phyloP scores from a whole-genome alignment of 2,329 filamentous ascomycete species.

The Zymoseptoria brevis region DNA sequence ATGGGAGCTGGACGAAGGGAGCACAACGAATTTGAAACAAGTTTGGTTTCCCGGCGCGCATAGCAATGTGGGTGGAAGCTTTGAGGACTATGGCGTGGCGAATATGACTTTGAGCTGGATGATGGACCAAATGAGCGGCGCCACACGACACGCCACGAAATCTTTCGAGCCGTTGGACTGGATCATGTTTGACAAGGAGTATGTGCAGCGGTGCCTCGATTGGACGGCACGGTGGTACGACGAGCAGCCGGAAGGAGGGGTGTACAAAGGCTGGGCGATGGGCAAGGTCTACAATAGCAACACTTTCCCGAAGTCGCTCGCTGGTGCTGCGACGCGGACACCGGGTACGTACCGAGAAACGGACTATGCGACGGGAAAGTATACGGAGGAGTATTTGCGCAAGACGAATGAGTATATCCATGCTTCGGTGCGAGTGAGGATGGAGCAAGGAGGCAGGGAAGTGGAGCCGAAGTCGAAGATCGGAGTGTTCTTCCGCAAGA shows the following conservation, averaged over 20 bases:
- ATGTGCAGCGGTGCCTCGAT: slow-evolving; percentile 23
- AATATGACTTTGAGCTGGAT: slow-evolving; percentile 35
- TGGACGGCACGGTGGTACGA: slow-evolving; percentile 20
- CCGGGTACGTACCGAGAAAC: slow-evolving; percentile 28
- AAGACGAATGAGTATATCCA: slow-evolving; percentile 31
- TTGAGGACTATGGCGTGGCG: slow-evolving; percentile 25
- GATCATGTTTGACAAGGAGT: slow-evolving; percentile 31
- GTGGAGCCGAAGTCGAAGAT: slow-evolving; percentile 23
- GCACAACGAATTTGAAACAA: slow-evolving; percentile 38
- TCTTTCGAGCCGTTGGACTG: slow-evolving; percentile 24
- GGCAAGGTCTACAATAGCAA: slow-evolving; percentile 30
- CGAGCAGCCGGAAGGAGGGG: slow-evolving; percentile 8
- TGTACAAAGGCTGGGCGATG: slow-evolving; percentile 25
- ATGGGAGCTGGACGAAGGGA: slow-evolving; percentile 32
- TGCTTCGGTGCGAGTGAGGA: slow-evolving; percentile 28
- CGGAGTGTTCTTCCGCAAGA: slow-evolving; percentile 7
- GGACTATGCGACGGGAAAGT: slow-evolving; percentile 22
- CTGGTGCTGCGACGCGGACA: slow-evolving; percentile 21
- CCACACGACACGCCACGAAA: slow-evolving; percentile 18
- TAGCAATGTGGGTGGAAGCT: slow-evolving; percentile 45
- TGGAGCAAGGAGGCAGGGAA: slow-evolving; percentile 26
- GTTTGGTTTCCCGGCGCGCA: slow-evolving; percentile 51
- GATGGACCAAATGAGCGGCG: slow-evolving; percentile 33
- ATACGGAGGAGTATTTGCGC: slow-evolving; percentile 17
- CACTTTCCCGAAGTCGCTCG: slow-evolving; percentile 28